A percentile compares a stretch with the other conserved stretches of the same genome.
phyloP scores from a whole-genome alignment of 768 basidiomycete genomes.

The Rhizopogon rudus region DNA sequence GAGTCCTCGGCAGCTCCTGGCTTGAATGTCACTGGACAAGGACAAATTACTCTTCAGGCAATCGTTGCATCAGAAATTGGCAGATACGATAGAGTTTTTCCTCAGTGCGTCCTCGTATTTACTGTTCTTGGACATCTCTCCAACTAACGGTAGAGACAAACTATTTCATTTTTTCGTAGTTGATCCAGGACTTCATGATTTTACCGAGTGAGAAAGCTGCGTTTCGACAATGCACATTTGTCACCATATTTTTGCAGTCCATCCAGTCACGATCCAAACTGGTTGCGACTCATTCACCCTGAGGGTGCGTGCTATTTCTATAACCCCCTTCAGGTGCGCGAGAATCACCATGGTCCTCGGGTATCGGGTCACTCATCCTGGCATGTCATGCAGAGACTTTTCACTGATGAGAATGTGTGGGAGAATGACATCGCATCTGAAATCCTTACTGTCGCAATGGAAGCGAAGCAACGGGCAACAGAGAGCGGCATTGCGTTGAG shows the following conservation, averaged over 20 bases:
- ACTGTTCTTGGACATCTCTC: not conserved
- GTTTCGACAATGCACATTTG: not conserved
- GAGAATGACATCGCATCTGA: not conserved
- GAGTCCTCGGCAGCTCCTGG: not conserved
- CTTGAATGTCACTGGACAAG: not conserved
- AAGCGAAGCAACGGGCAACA: not conserved
- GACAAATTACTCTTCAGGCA: not conserved
- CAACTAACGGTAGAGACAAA: not conserved
- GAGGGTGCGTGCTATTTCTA: constrained; percentile 54
- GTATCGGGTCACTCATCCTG: not conserved
- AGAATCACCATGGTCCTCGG: not conserved
- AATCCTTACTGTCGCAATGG: not conserved
- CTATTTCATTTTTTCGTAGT: not conserved
- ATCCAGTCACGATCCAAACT: not conserved
- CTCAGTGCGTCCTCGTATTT: not conserved
- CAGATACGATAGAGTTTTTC: not conserved
- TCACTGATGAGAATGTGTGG: constrained; percentile 25
- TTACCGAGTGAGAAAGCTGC: not conserved
- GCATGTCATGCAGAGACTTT: constrained; percentile 30
- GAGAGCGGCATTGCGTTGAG: not conserved
- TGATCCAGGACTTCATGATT: not conserved
- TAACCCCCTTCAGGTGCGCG: constrained; percentile 33
- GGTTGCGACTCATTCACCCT: constrained; percentile 32
- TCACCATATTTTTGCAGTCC: not conserved
- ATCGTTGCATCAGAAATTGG: not conserved